Conservation (phyloP, 2,329 filamentous ascomycete genomes). For the Stromatinia cepivora region DNA sequence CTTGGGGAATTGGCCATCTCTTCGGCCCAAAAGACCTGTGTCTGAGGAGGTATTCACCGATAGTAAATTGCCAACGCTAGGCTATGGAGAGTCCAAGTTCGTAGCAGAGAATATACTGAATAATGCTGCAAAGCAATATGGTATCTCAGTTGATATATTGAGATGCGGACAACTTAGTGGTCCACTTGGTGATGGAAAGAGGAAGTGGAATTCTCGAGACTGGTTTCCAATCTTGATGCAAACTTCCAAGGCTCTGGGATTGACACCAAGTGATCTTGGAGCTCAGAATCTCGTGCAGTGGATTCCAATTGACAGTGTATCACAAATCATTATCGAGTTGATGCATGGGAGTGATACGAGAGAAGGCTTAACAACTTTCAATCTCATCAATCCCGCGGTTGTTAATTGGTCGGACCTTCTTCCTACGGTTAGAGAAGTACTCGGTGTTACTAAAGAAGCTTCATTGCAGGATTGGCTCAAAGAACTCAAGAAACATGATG, state of each 20-base stretch:
- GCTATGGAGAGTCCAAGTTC: conserved; percentile 36
- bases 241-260: background rate
- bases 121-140: conserved; percentile 41
- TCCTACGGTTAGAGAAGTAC: background rate
- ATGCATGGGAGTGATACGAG: background rate
- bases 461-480: background rate
- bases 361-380: background rate
- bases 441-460: background rate
- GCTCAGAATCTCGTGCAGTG: conserved; percentile 44
- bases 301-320: conserved; percentile 42
- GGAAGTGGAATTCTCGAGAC: conserved; percentile 56
- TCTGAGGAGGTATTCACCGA: conserved; percentile 43
- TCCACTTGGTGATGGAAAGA: conserved; percentile 41
- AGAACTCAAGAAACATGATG: background rate
- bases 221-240: conserved; percentile 41
- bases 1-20: conserved; percentile 14
- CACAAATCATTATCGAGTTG: background rate
- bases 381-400: background rate
- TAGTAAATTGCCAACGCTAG: conserved; percentile 36
- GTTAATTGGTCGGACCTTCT: background rate
- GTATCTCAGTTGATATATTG: conserved; percentile 45
- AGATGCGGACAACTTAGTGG: conserved; percentile 52
- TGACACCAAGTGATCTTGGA: conserved; percentile 36
- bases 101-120: conserved; percentile 45
- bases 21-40: conserved; percentile 31